Base-by-base conservation (phyloP, 1,284 basidiomycete species). In the Trametes hirsuta region DNA sequence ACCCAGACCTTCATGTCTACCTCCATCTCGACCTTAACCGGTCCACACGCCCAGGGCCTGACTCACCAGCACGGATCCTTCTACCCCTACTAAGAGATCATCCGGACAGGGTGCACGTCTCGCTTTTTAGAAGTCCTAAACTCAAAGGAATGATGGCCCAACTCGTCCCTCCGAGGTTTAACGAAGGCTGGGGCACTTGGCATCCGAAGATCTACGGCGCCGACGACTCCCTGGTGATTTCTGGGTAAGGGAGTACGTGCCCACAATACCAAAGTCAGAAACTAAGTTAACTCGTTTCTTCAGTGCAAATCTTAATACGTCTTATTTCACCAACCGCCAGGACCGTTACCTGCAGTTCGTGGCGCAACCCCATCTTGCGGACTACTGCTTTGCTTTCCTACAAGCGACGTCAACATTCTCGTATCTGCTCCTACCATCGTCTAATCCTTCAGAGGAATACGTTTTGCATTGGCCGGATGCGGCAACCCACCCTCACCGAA, bases 121-220 rank as follows among this genome's bases (percentile, higher is more conserved):
- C 87, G 48, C 82, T 94, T 65, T 99, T 91, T 74, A 87, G 90
- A 51, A 95, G 94, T 66, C 95, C 97, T 0, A 92, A 89, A 60
- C 81, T 98, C 35, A 82, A 86, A 24, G 90, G 91, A 0, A 66
- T 91, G 37, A 79, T 93, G 72, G 87, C 93, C 44, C 84, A 82
- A 60, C 62, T 96, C 22, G 86, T 98, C 1, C 97, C 97, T 2
- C 90, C 93, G 51, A 82, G 97, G 46, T 97, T 95, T 75, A 96
- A 98, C 70, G 97, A 99, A 77, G 97, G 96, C 0, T 98, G 94
- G 91, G 97, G 97, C 0, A 92, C 97, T 3, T 98, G 97, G 93
- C 97, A 99, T 73, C 91, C 95, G 22, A 99, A 99, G 76, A 85
- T 97, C 60, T 99, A 99, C 71, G 94, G 94, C 15, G 90, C 86